Conservation (phyloP, 108 stramenopile species). For the Fragilariopsis cylindrus region DNA sequence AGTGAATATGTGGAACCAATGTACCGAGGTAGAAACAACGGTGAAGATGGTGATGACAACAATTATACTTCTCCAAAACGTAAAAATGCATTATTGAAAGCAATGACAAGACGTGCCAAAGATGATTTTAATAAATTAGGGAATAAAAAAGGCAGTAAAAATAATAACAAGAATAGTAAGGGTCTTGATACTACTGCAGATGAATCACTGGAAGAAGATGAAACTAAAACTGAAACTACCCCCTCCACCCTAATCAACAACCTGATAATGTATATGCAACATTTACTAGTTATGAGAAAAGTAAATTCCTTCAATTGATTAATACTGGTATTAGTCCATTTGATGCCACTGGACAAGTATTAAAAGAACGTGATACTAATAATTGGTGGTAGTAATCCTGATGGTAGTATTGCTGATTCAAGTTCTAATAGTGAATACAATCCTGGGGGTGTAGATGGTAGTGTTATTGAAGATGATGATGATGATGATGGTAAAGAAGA, state of each 20-base stretch:
- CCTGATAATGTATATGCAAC: conserved; percentile 54
- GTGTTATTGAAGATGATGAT: background rate
- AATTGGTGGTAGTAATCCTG: background rate
- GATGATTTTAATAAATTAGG: conserved; percentile 9
- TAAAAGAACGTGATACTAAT: conserved; percentile 29
- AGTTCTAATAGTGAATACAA: background rate
- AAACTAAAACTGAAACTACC: background rate
- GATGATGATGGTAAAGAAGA: background rate
- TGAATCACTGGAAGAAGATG: background rate
- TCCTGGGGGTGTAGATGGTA: too few relatives aligned
- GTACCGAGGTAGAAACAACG: background rate
- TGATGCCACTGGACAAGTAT: conserved; percentile 33
- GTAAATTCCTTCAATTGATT: conserved; percentile 72
- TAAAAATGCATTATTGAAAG: conserved; percentile 15
- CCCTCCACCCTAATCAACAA: background rate
- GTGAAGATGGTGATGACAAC: background rate
- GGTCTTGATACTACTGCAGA: conserved; percentile 1
- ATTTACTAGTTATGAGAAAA: conserved; percentile 67
- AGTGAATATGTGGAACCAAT: conserved; percentile 59
- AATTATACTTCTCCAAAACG: conserved; percentile 4
- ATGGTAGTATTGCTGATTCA: background rate
- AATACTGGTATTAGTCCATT: conserved; percentile 60
- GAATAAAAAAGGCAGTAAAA: conserved; percentile 9
- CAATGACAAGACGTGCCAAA: conserved; percentile 12
- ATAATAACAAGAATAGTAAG: background rate